phyloP scores from a whole-genome alignment of 768 basidiomycete species.

The Termitomyces sp. region DNA sequence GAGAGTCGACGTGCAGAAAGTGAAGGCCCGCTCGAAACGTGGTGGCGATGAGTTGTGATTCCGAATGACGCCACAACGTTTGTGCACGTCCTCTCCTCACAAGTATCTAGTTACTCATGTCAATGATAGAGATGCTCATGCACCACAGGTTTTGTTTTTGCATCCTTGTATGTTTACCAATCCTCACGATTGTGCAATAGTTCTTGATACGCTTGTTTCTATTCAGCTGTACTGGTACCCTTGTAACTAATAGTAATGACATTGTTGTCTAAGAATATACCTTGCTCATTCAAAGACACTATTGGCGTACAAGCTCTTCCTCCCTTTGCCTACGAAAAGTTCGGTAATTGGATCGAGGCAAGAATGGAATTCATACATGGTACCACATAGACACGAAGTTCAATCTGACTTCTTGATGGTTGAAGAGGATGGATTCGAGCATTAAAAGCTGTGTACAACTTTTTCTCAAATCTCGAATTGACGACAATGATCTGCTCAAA shows the following conservation, averaged over 20 bases:
- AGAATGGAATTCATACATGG: too few species aligned
- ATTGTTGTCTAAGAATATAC: background rate
- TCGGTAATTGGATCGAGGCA: background rate
- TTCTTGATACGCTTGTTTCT: background rate
- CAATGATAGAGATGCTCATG: background rate
- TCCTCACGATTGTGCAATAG: background rate
- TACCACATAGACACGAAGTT: too few species aligned
- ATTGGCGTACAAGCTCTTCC: background rate
- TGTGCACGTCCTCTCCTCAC: background rate
- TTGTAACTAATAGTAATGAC: background rate
- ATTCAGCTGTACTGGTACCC: background rate
- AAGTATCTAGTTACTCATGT: background rate
- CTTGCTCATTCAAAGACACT: background rate
- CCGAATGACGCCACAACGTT: conserved; percentile 7
- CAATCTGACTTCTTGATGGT: too few species aligned
- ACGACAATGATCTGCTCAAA: background rate
- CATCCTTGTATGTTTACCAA: background rate
- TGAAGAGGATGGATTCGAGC: too few species aligned
- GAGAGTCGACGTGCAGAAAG: conserved; percentile 23
- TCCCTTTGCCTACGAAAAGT: background rate
- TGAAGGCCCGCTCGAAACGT: conserved; percentile 18
- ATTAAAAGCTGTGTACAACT: background rate
- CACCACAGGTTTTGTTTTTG: background rate
- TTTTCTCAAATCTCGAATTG: background rate
- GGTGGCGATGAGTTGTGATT: conserved; percentile 20